Conservation (phyloP, 2,329 filamentous ascomycete genomes). For the Fusarium sp. region DNA sequence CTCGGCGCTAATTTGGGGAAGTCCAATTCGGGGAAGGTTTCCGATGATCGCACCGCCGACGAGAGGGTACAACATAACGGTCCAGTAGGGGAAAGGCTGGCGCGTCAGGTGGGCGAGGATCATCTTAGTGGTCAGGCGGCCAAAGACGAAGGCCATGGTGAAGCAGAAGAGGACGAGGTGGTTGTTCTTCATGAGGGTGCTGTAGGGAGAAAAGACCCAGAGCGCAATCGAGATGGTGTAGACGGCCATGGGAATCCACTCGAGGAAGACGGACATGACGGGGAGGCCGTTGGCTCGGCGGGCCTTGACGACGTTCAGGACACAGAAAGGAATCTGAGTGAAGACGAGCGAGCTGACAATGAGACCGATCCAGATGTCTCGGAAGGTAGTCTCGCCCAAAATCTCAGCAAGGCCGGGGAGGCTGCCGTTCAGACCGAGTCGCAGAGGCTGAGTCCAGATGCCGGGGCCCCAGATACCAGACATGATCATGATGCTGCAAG, state of each 20-base stretch:
- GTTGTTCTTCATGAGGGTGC: constrained; percentile 80
- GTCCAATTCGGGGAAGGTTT: constrained; percentile 80
- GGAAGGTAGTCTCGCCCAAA: constrained; percentile 76
- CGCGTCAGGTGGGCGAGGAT: constrained; percentile 93
- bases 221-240: constrained; percentile 77
- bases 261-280: constrained; percentile 82
- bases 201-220: constrained; percentile 92
- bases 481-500: constrained; percentile 82
- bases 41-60: constrained; percentile 82
- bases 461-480: constrained; percentile 88
- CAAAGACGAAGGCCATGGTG: constrained; percentile 96
- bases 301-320: constrained; percentile 82
- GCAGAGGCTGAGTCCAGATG: constrained; percentile 82
- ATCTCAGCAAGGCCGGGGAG: constrained; percentile 62
- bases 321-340: constrained; percentile 85
- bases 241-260: constrained; percentile 90
- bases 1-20: constrained; percentile 69
- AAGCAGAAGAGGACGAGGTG: constrained; percentile 91
- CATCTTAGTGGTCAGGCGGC: constrained; percentile 98
- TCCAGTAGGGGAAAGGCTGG: constrained; percentile 97
- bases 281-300: constrained; percentile 75
- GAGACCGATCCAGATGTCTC: constrained; percentile 85
- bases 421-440: constrained; percentile 67
- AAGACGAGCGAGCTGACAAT: constrained; percentile 70
- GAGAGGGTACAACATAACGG: constrained; percentile 85